A percentile compares a stretch with the other conserved stretches of the same genome.
Evolutionary conservation across 257 asterid genomes (phyloP).

Genomic region (Scutellaria minor): DNA sequence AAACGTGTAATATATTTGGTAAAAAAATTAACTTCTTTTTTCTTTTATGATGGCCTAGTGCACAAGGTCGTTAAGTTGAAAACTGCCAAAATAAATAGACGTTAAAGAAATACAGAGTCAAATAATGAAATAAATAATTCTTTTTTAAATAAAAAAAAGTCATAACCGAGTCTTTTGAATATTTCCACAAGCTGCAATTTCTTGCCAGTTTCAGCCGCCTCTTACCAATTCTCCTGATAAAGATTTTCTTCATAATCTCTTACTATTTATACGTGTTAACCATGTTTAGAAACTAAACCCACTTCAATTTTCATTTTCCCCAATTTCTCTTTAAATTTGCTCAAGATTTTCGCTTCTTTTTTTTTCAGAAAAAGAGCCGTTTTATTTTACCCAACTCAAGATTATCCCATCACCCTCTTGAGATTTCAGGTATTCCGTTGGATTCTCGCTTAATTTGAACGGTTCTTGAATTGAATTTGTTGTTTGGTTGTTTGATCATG

Average conservation of each 20-base stretch:
- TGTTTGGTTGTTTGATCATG: neutral
- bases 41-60: too few relatives aligned
- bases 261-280: conserved; percentile 12
- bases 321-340: conserved; percentile 23
- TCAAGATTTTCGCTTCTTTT: conserved; percentile 16
- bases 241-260: conserved; percentile 4
- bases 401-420: conserved; percentile 26
- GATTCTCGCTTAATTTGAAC: conserved; percentile 22
- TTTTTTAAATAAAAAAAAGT: conserved; percentile 13
- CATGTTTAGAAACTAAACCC: conserved; percentile 25
- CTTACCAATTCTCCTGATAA: conserved; percentile 36
- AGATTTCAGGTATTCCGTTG: conserved; percentile 43
- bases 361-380: conserved; percentile 11
- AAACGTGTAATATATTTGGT: too few relatives aligned
- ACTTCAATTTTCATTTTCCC: conserved; percentile 18
- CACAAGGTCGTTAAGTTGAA: too few relatives aligned
- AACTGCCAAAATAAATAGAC: too few relatives aligned
- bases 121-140: too few relatives aligned
- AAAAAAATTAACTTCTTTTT: too few relatives aligned
- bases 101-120: too few relatives aligned
- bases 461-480: conserved; percentile 5
- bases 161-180: conserved; percentile 40
- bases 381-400: conserved; percentile 18
- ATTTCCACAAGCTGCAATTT: conserved; percentile 40
- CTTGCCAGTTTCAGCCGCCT: conserved; percentile 37